Evolutionary conservation across 768 basidiomycete genomes (phyloP), one percentile per base, ranked within the genome.

Genomic region (Lepiota venenata): DNA sequence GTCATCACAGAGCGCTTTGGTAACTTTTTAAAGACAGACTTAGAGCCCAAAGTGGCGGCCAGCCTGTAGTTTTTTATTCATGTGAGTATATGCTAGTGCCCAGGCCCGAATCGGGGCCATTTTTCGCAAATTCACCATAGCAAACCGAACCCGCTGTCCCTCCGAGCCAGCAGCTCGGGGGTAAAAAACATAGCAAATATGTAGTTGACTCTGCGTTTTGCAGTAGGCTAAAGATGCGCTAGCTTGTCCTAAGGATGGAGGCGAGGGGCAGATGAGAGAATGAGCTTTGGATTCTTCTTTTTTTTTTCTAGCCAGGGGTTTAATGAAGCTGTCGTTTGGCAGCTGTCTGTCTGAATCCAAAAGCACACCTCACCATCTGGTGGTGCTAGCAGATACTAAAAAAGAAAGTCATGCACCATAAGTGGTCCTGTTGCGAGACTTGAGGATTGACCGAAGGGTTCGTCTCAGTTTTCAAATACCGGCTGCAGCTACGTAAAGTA

Each of bases 101-200:
- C 32, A 8, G 15, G 21, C n/a, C 1, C 11, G n/a, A n/a, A n/a
- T 11, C 16, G 4, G 12, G 25, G 25, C 25, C 25, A 22, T 2
- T 7, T n/a, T 5, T 37, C 22, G 32, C 1, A 47, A 25, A 21
- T 55, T 32, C 8, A 91, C 91, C 91, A 93, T 16, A 93, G 75
- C n/a, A 93, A 80, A 54, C 93, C 93, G 63, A 91, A 93, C 12
- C 93, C 91, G 60, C 87, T 91, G 61, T 95, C 91, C 56, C 92
- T 77, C 61, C 81, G 85, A 16, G 87, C 82, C 21, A 96, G 74
- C 3, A 95, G 70, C 47, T 94, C 92, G 6, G 87, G 75, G 40
- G 90, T 82, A 69, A 92, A 96, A 74, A 96, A 96, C 93, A 96
- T 93, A 8, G 3, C 10, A 7, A 32, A 32, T 32, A 2, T 32